Conservation (phyloP, 352 stramenopile species). For the Paralagenidium karlingii region DNA sequence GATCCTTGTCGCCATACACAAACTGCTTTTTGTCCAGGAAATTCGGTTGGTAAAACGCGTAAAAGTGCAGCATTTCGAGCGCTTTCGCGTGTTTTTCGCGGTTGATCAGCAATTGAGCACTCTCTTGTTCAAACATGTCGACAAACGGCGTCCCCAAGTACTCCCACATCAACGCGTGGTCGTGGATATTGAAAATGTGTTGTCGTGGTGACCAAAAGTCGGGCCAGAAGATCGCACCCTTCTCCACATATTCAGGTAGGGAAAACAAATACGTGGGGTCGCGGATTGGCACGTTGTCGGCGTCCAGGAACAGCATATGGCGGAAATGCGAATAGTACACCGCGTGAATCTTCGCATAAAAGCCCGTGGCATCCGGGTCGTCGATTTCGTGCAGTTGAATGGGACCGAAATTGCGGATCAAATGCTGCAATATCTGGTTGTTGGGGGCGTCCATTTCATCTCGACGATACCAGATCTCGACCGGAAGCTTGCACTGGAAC, state of each 20-base stretch:
- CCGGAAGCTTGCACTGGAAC: conserved; percentile 30
- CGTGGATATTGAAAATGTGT: conserved; percentile 45
- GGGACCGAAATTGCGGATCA: conserved; percentile 25
- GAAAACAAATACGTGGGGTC: conserved; percentile 61
- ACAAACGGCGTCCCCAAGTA: conserved; percentile 23
- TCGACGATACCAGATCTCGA: conserved; percentile 46
- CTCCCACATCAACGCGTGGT: conserved; percentile 42
- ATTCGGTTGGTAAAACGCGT: conserved; percentile 25
- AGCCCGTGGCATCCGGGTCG: conserved; percentile 25
- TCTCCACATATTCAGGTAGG: conserved; percentile 18
- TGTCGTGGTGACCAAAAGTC: conserved; percentile 35
- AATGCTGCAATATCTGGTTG: conserved; percentile 4
- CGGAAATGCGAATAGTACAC: conserved; percentile 52
- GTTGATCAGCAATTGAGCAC: conserved; percentile 30
- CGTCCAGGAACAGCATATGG: conserved; percentile 62
- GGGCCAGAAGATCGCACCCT: conserved; percentile 34
- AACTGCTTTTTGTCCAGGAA: conserved; percentile 34
- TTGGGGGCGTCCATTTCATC: conserved; percentile 11
- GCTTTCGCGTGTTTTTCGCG: conserved; percentile 11
- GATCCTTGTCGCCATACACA: conserved; percentile 40
- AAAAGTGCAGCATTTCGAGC: conserved; percentile 33
- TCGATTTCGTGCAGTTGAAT: conserved; percentile 35
- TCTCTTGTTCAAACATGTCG: conserved; percentile 38
- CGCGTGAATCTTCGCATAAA: conserved; percentile 57
- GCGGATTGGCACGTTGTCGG: conserved; percentile 45